Evolutionary conservation across 2,329 filamentous ascomycete species (phyloP), one percentile per base, ranked within the genome.

Genomic region (Aspergillaceae sp.): DNA sequence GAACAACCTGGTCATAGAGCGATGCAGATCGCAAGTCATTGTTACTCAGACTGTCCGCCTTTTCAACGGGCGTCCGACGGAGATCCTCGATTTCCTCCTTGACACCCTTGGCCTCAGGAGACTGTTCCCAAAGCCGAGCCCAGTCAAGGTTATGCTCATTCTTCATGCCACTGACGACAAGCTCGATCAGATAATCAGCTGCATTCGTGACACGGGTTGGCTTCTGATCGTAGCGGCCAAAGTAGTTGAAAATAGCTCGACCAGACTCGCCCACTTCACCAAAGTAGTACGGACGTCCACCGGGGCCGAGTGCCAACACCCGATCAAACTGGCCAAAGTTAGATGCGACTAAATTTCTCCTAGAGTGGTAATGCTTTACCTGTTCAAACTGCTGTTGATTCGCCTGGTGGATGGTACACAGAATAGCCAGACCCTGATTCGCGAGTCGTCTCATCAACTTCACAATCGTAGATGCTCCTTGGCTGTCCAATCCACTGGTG

Each of bases 341-440:
- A 59, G 46, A 30, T 19, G 29, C 30, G 8, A 41, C 40, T 7
- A 2, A 32, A 32, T 6, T 1, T 38, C 34, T 6, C n/a, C 36
- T 19, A 2, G 5, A 4, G 8, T 9, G 5, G 19, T 19, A 6
- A 26, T 5, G 4, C 29, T 49, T 43, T 49, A 60, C 59, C 49
- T 60, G 47, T 48, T 64, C 74, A 42, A 84, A 80, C 3, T 84
- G 71, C 27, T 82, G 70, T 4, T 79, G 79, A 26, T 76, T 81
- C 2, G 82, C 81, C 53, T 85, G 82, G 55, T 85, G 82, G 43
- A 85, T 84, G 0, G 82, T 86, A 61, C 81, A 84, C 38, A 86
- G 68, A 48, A 86, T 81, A 1, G 81, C 80, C 54, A 84, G 75
- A 1, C 81, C 81, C 28, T 80, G 77, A 5, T 72, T 64, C 7